A percentile compares a stretch with the other conserved stretches of the same genome.
These are phyloP conservation scores for Schizophyllum commune DNA, from an alignment of 1,284 basidiomycete species.

Conservation along the genomic window DNA sequence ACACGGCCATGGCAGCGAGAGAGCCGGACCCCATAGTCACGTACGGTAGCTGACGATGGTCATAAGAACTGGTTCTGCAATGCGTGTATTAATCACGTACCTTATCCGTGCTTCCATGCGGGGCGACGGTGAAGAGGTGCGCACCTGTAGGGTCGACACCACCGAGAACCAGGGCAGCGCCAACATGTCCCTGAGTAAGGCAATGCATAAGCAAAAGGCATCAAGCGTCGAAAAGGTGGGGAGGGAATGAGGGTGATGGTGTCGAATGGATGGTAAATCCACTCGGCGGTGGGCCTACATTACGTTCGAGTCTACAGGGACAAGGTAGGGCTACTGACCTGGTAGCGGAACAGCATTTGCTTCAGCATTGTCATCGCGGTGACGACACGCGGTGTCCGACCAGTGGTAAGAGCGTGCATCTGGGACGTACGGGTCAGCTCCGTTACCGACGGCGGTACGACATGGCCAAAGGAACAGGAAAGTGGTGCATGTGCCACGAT, in stretches of 20 bases:
- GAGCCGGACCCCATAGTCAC: constrained; percentile 98
- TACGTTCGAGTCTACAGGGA: not conserved
- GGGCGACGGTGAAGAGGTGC: constrained; percentile 93
- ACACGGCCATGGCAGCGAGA: constrained; percentile 97
- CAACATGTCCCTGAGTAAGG: constrained; percentile 84
- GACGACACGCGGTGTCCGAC: constrained; percentile 83
- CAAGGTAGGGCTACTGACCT: constrained; percentile 2
- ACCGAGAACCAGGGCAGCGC: constrained; percentile 95
- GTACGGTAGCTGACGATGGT: constrained; percentile 61
- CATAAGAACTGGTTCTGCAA: not conserved
- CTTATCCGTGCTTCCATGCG: constrained; percentile 98
- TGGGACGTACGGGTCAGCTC: not conserved
- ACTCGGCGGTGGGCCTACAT: no score
- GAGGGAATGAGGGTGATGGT: not conserved
- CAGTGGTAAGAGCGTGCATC: constrained; percentile 77
- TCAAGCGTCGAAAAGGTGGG: no score
- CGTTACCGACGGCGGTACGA: no score
- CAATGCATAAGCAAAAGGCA: constrained; percentile 28
- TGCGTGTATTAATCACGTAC: not conserved
- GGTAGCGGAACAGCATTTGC: constrained; percentile 53
- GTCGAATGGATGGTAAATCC: no score
- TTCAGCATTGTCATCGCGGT: constrained; percentile 97
- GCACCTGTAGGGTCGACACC: constrained; percentile 92
- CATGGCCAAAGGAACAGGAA: no score
- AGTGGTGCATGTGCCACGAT: no score